Base-by-base conservation (phyloP, 352 stramenopile species). In the Pythium brachiatum region DNA sequence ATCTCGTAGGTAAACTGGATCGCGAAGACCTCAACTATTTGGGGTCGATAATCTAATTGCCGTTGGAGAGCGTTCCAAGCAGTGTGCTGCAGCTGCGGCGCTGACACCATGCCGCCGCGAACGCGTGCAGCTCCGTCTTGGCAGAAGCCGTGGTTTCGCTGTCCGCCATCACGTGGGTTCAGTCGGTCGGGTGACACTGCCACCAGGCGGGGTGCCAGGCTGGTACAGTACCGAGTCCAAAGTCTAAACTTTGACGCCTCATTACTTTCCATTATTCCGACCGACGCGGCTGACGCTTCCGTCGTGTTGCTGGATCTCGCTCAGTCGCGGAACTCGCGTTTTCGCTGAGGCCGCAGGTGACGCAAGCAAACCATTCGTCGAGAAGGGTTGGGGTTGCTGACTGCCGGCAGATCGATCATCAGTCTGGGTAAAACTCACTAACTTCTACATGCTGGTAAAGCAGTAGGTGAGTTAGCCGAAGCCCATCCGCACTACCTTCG, bases 261-360 rank as follows among this genome's bases (percentile, higher is more conserved):
- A 5, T 15, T 15, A 16, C 34, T 13, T 4, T 44, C 16, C 36
- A 44, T 44, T n/a, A n/a, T 9, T 34, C 29, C 29, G 29, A 1
- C 41, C 20, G 41, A 26, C 41, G 18, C 6, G 41, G 41, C 41
- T 48, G 41, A 48, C 41, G 41, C 41, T 20, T 48, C 13, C n/a
- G 21, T n/a, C 41, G 41, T 48, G 41, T 48, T 48, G 41, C n/a
- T 27, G 41, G 41, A 48, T 48, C 41, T 48, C 41, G 41, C 20
- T 48, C 26, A 9, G 18, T 25, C 41, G 12, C 5, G 41, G 41
- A 48, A 48, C n/a, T n/a, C 41, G 41, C 41, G 20, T 48, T 48
- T n/a, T 48, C 41, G 41, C 21, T 48, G 41, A 48, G 39, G 38
- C n/a, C 11, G 18, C 18, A 26, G 2, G 21, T 48, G 41, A 48